Base-by-base conservation (phyloP, 2,329 filamentous ascomycete species). In the Nemania sp. region DNA sequence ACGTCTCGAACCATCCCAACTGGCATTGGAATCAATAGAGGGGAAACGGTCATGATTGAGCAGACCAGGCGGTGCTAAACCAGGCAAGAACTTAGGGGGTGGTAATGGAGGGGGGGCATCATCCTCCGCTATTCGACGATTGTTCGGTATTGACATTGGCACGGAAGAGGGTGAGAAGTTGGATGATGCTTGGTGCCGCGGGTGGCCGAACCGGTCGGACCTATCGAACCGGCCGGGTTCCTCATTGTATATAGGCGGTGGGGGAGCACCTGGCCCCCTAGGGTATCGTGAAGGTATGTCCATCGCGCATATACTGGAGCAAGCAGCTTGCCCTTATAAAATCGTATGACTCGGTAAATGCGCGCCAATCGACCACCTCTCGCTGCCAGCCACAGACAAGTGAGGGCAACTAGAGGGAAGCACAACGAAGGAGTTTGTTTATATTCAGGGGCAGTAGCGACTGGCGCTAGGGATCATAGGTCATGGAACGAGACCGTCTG, bases 131-230 rank as follows among this genome's bases (percentile, higher is more conserved):
- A 66, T 67, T 50, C 71, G 68, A 45, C 66, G 69, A 17, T 60
- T 64, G 51, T 71, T 74, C 18, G 71, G 72, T 67, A 77, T 77
- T 21, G 73, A 70, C 74, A 76, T 75, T 2, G 75, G 74, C 37
- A 72, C 71, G 10, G 75, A 75, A 37, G 71, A 64, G 10, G 72
- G 68, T 15, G 74, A 72, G 61, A 71, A 71, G 54, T 63, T 66
- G n/a, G 72, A 70, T 3, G 72, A 70, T 3, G 54, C 39, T 32
- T 63, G 71, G 45, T 65, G 60, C 48, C 60, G 68, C 21, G 67
- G 57, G 40, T 67, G 65, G 15, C 65, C 63, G 18, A 68, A 64
- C n/a, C 65, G 64, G 57, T 65, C 66, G 51, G 65, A 67, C 17
- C 65, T 60, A 43, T 72, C 66, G 45, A 69, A 68, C 20, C 64